phyloP scores from a whole-genome alignment of 345 rosid species.

The Salix purpurea region DNA sequence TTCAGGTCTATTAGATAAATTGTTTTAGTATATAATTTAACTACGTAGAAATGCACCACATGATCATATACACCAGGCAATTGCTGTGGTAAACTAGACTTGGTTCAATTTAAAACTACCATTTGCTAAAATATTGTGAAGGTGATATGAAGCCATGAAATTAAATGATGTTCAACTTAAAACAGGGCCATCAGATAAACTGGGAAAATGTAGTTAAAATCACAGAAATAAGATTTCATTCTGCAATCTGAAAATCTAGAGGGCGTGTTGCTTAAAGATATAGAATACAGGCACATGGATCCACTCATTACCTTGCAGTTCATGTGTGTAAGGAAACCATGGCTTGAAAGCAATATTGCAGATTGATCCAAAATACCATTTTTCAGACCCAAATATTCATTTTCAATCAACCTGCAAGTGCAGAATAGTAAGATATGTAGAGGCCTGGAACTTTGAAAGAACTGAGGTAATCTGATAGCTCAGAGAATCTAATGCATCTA shows the following conservation, averaged over 20 bases:
- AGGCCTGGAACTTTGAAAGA: background rate
- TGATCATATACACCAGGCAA: background rate
- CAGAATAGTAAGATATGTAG: background rate
- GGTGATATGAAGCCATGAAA: background rate
- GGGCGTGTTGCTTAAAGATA: background rate
- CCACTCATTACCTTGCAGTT: slow-evolving; percentile 71
- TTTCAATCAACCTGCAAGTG: slow-evolving; percentile 74
- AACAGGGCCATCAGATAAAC: slow-evolving; percentile 1
- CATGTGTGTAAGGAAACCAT: slow-evolving; percentile 79
- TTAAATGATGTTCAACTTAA: background rate
- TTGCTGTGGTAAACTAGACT: background rate
- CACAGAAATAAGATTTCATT: background rate
- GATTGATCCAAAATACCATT: slow-evolving; percentile 98
- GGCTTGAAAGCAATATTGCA: slow-evolving; percentile 77
- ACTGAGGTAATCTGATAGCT: background rate
- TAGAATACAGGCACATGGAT: background rate
- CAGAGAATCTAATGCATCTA: background rate
- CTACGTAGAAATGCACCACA: background rate
- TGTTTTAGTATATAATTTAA: background rate
- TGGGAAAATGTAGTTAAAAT: background rate
- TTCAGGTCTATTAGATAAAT: too few relatives aligned
- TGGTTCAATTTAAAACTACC: background rate
- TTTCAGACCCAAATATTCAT: slow-evolving; percentile 77
- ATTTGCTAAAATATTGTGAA: background rate
- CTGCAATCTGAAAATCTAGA: background rate